Evolutionary conservation across 306 rosid species (phyloP).

Genomic region (Acacia acuminata): DNA sequence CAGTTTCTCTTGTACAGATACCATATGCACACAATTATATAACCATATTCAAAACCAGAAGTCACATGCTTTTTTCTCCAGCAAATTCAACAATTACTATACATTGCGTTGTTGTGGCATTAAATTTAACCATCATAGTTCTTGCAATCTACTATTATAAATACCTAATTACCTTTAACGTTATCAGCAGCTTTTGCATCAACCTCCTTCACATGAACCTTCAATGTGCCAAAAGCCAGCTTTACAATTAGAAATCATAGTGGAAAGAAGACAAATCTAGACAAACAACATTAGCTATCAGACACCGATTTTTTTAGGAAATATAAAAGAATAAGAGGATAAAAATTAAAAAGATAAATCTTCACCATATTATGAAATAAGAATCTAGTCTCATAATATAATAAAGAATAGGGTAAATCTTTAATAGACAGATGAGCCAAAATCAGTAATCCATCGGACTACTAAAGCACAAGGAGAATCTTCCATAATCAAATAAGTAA

Average conservation of each 20-base stretch:
- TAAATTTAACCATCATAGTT: neutral
- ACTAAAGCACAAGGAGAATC: too few species aligned
- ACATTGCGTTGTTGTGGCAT: neutral
- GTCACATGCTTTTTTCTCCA: neutral
- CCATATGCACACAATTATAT: neutral
- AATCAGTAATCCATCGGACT: too few species aligned
- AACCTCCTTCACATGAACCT: conserved; percentile 88
- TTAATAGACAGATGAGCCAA: too few species aligned
- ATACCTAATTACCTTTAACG: conserved; percentile 58
- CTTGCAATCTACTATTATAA: conserved; percentile 23
- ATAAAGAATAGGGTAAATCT: too few species aligned
- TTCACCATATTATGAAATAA: too few species aligned
- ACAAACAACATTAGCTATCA: conserved; percentile 19
- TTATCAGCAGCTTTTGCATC: conserved; percentile 65
- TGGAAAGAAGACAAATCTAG: conserved; percentile 6
- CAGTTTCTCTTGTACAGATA: neutral
- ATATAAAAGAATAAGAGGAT: too few species aligned
- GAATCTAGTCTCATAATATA: too few species aligned
- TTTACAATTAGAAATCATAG: conserved; percentile 35
- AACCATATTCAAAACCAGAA: neutral
- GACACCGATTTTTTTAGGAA: too few species aligned
- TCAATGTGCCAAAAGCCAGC: conserved; percentile 30
- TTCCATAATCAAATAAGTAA: too few species aligned
- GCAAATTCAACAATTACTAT: neutral
- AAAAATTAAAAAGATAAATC: too few species aligned